phyloP scores from a whole-genome alignment of 257 asterid genomes.

The Plantago elongata region DNA sequence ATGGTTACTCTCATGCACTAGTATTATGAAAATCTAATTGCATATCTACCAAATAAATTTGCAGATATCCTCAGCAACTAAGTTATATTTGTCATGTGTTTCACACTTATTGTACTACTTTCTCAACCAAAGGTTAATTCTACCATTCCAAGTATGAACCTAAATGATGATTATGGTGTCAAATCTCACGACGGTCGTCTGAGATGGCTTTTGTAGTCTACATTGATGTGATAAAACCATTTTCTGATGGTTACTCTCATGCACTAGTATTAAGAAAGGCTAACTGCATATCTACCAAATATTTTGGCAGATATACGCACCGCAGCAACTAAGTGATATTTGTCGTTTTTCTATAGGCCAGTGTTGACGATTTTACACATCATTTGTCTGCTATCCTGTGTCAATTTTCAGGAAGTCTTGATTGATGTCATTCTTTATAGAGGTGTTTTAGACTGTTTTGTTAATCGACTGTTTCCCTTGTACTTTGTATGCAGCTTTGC shows the following conservation, averaged over 20 bases:
- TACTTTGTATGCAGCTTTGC: constrained; percentile 42
- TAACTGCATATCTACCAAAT: too few relatives aligned
- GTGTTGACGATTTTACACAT: too few relatives aligned
- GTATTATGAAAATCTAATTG: neutral
- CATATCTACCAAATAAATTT: too few relatives aligned
- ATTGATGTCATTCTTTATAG: too few relatives aligned
- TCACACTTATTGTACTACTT: too few relatives aligned
- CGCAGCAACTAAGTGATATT: neutral
- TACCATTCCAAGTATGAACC: neutral
- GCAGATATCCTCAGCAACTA: too few relatives aligned
- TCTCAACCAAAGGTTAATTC: too few relatives aligned
- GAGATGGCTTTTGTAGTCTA: constrained; percentile 27
- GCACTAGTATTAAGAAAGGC: neutral
- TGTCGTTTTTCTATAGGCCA: neutral
- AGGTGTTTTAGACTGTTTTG: neutral
- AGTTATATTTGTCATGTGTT: too few relatives aligned
- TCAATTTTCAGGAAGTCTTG: too few relatives aligned
- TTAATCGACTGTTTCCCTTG: neutral
- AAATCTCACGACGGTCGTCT: constrained; percentile 43
- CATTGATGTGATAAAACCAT: constrained; percentile 37
- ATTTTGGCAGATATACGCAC: too few relatives aligned
- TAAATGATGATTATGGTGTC: constrained; percentile 41
- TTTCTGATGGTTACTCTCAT: constrained; percentile 32
- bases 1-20: constrained; percentile 21
- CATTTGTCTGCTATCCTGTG: too few relatives aligned